Conservation (phyloP, 768 basidiomycete genomes). For the Boletus subcaerulescens region DNA sequence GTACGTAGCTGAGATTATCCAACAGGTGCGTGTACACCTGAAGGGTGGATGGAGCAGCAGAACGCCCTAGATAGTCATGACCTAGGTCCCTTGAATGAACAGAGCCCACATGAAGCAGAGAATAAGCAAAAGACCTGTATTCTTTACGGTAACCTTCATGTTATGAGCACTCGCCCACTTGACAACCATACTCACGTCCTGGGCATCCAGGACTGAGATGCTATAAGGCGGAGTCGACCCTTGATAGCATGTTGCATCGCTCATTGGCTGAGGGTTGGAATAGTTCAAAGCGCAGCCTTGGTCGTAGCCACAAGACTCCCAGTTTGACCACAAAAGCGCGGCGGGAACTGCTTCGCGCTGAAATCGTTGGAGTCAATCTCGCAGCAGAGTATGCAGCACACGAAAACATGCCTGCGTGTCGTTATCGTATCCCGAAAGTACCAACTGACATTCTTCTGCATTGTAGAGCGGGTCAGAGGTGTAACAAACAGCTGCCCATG, state of each 20-base stretch:
- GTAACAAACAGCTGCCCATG: slow-evolving; percentile 23
- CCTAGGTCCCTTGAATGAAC: slow-evolving; percentile 5
- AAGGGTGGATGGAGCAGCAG: slow-evolving; percentile 23
- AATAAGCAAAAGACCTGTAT: slow-evolving; percentile 17
- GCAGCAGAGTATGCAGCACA: neutral
- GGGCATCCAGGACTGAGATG: slow-evolving; percentile 12
- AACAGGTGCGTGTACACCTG: slow-evolving; percentile 22
- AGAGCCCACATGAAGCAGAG: neutral
- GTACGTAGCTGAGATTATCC: slow-evolving; percentile 9
- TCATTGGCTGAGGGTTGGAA: slow-evolving; percentile 13
- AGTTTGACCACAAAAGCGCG: slow-evolving; percentile 24
- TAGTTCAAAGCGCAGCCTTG: slow-evolving; percentile 21
- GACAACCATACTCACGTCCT: slow-evolving; percentile 19
- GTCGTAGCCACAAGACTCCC: slow-evolving; percentile 18
- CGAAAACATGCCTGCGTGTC: slow-evolving; percentile 7
- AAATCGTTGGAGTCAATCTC: neutral
- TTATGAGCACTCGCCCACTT: slow-evolving; percentile 19
- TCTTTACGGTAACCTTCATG: slow-evolving; percentile 21
- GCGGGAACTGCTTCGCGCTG: slow-evolving; percentile 20
- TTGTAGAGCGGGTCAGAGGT: slow-evolving; percentile 18
- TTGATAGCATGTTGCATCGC: slow-evolving; percentile 12
- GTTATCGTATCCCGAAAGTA: slow-evolving; percentile 14
- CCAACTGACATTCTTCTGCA: slow-evolving; percentile 10
- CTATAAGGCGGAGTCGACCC: slow-evolving; percentile 23
- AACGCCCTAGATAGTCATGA: slow-evolving; percentile 22